These are phyloP conservation scores for Incumbomyces lentus DNA, from an alignment of 2,329 filamentous ascomycete genomes.

Conservation along the genomic window DNA sequence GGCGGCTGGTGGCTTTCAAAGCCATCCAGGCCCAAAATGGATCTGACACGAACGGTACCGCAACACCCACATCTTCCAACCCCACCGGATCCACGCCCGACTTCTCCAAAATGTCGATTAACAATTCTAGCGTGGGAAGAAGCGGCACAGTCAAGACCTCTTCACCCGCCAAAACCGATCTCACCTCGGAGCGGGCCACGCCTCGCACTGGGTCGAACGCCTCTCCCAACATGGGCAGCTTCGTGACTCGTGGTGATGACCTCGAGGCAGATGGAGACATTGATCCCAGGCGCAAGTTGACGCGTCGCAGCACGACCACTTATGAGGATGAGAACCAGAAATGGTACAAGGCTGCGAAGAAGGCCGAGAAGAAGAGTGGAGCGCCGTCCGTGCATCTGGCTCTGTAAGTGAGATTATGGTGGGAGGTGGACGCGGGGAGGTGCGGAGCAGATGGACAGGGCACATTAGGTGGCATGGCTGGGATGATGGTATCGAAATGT, in stretches of 20 bases:
- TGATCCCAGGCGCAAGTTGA: conserved; percentile 1
- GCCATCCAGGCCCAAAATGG: neutral
- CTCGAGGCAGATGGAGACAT: conserved; percentile 1
- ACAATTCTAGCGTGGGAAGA: neutral
- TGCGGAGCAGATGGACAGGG: no score
- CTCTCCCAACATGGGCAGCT: conserved; percentile 2
- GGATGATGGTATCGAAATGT: no score
- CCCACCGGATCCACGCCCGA: neutral
- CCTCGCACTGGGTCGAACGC: neutral
- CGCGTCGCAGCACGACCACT: conserved; percentile 1
- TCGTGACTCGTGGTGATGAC: conserved; percentile 2
- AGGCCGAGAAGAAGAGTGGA: conserved; percentile 19
- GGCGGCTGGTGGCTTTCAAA: neutral
- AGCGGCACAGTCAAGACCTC: neutral
- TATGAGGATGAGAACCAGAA: conserved; percentile 19
- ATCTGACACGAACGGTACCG: neutral
- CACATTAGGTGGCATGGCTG: no score
- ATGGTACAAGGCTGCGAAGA: conserved; percentile 23
- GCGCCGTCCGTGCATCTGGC: conserved; percentile 19
- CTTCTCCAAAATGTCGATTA: neutral
- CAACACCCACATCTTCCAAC: conserved; percentile 1
- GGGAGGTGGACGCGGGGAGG: no score
- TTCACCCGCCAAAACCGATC: conserved; percentile 2
- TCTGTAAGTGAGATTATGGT: conserved; percentile 7
- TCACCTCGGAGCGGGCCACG: neutral